Conservation (phyloP, 2,329 filamentous ascomycete species). For the Pestalotiopsis sp. region DNA sequence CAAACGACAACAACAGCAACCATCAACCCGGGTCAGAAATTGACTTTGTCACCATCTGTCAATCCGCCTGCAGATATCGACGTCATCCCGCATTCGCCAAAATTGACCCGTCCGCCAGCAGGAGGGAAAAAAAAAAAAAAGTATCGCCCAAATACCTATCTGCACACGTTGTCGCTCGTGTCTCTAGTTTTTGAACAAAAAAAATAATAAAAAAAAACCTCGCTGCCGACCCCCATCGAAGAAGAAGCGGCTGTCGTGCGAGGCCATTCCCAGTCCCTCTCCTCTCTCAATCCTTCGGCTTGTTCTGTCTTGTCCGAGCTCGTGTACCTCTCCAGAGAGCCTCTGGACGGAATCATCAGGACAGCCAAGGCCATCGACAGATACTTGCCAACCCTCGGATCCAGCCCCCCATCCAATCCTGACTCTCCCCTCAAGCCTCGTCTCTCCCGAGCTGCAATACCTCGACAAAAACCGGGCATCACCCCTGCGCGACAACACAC, state of each 20-base stretch:
- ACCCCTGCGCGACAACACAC: conserved; percentile 6
- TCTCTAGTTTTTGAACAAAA: too few relatives aligned
- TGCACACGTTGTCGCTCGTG: neutral
- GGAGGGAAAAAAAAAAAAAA: neutral
- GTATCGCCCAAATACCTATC: neutral
- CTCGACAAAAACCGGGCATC: conserved; percentile 12
- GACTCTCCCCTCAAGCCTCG: neutral
- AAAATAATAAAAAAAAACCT: too few relatives aligned
- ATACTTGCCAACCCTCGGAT: neutral
- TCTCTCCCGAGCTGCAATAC: neutral
- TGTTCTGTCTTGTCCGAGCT: too few relatives aligned
- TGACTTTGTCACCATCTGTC: neutral
- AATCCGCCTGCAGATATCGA: neutral
- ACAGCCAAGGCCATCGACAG: too few relatives aligned
- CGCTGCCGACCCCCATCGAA: too few relatives aligned
- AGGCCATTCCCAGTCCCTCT: too few relatives aligned
- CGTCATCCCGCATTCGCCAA: neutral
- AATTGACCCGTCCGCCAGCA: neutral
- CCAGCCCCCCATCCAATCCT: neutral
- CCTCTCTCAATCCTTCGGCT: too few relatives aligned
- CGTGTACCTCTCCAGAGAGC: too few relatives aligned
- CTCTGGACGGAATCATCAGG: neutral
- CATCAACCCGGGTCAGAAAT: neutral
- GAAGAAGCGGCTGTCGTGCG: too few relatives aligned
- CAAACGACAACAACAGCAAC: too few relatives aligned